A percentile compares a stretch with the other conserved stretches of the same genome.
These are phyloP conservation scores for Diutina mesorugosa DNA, from an alignment of 1,139 yeast species.

Conservation along the genomic window DNA sequence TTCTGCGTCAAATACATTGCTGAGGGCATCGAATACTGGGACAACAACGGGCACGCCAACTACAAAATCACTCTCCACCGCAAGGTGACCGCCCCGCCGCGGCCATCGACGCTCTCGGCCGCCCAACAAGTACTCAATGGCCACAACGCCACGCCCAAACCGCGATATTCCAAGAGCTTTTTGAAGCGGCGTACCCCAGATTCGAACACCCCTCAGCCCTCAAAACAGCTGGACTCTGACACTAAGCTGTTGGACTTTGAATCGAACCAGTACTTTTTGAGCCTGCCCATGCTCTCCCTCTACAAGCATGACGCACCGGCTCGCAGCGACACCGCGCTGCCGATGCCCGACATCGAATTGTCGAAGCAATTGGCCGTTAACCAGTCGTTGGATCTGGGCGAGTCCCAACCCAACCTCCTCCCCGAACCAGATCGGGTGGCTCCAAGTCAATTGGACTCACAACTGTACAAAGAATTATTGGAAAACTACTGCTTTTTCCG, in stretches of 20 bases:
- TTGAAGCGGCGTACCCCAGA: conserved; percentile 1
- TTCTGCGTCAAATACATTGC: conserved; percentile 51
- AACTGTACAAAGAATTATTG: background rate
- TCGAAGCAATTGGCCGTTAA: background rate
- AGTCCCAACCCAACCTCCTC: background rate
- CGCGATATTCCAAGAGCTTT: background rate
- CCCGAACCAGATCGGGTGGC: background rate
- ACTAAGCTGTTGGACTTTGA: background rate
- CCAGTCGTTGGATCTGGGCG: background rate
- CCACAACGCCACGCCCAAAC: background rate
- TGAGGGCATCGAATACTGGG: conserved; percentile 55
- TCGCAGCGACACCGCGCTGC: background rate
- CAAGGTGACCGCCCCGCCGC: background rate
- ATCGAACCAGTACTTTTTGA: background rate
- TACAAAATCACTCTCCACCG: conserved; percentile 29
- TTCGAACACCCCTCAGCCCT: background rate
- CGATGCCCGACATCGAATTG: background rate
- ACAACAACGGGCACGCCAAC: conserved; percentile 50
- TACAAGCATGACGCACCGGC: background rate
- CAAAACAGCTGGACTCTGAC: background rate
- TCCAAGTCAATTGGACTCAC: background rate
- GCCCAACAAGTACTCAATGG: background rate
- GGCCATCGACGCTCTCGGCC: background rate
- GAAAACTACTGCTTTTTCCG: conserved; percentile 1
- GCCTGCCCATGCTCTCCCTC: background rate